Evolutionary conservation across 2,329 filamentous ascomycete species (phyloP).

Genomic region (Phoma sp.): DNA sequence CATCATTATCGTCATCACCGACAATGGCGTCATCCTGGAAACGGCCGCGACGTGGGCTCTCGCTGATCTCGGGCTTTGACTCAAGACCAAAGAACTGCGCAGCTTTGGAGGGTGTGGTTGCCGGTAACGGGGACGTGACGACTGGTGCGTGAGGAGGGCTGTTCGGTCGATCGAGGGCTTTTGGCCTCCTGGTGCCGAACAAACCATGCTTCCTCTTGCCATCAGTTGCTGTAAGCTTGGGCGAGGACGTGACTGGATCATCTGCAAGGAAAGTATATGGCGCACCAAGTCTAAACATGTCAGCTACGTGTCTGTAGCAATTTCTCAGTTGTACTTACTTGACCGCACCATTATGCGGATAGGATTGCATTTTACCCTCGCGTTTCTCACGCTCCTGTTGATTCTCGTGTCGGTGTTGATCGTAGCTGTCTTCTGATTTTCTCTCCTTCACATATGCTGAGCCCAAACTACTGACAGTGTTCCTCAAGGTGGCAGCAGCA

Average conservation of each 20-base stretch:
- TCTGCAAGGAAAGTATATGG: not conserved
- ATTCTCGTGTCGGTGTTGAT: not conserved
- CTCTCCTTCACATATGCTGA: not conserved
- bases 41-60: not conserved
- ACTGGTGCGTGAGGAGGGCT: constrained; percentile 9
- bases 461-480: constrained; percentile 6
- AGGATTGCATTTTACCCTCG: constrained; percentile 4
- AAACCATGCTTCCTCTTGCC: constrained; percentile 27
- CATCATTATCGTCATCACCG: constrained; percentile 4
- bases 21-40: constrained; percentile 4
- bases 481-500: constrained; percentile 4
- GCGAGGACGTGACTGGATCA: constrained; percentile 1
- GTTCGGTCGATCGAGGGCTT: constrained; percentile 15
- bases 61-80: not conserved
- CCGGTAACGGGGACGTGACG: constrained; percentile 23
- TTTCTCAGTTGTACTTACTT: not conserved
- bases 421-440: constrained; percentile 10
- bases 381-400: not conserved
- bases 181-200: constrained; percentile 21
- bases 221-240: constrained; percentile 3
- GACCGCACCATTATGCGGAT: not conserved
- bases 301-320: not conserved
- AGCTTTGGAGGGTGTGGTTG: constrained; percentile 30
- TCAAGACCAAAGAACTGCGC: constrained; percentile 29
- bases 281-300: not conserved